A percentile compares a stretch with the other conserved stretches of the same genome.
Evolutionary conservation across 305 asterid species (phyloP).

Genomic region (Solanum chacoense): DNA sequence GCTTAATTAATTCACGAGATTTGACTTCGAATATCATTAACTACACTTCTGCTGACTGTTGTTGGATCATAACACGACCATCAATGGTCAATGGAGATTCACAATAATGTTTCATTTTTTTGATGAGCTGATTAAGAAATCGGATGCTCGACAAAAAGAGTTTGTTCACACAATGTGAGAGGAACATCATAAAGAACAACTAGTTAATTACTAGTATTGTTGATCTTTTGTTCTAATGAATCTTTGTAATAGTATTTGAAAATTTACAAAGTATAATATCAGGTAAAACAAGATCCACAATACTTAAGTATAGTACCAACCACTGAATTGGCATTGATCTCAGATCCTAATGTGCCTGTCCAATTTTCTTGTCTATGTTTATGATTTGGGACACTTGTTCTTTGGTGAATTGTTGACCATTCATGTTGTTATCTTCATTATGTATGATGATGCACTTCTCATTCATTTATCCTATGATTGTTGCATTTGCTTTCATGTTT

Average conservation of each 20-base stretch:
- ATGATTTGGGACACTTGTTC: not conserved
- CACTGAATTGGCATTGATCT: not conserved
- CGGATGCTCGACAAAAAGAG: not conserved
- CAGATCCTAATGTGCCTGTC: not conserved
- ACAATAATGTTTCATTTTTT: not conserved
- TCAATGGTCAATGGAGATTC: not conserved
- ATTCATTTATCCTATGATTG: not conserved
- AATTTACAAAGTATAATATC: not conserved
- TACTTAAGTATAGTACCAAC: not conserved
- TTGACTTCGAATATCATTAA: not conserved
- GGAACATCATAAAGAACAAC: not conserved
- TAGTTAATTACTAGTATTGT: not conserved
- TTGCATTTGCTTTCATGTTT: not conserved
- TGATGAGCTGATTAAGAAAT: not conserved
- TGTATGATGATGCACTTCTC: not conserved
- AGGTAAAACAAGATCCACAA: not conserved
- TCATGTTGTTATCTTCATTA: not conserved
- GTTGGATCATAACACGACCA: not conserved
- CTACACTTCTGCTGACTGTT: not conserved
- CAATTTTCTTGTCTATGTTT: too few species aligned
- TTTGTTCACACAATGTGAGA: not conserved
- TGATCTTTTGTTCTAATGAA: not conserved
- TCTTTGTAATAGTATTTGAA: not conserved
- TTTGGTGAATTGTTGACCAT: not conserved
- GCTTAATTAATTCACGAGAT: not conserved